phyloP scores from a whole-genome alignment of 2,329 filamentous ascomycete species.

The Pseudovirgaria hyperparasitica region DNA sequence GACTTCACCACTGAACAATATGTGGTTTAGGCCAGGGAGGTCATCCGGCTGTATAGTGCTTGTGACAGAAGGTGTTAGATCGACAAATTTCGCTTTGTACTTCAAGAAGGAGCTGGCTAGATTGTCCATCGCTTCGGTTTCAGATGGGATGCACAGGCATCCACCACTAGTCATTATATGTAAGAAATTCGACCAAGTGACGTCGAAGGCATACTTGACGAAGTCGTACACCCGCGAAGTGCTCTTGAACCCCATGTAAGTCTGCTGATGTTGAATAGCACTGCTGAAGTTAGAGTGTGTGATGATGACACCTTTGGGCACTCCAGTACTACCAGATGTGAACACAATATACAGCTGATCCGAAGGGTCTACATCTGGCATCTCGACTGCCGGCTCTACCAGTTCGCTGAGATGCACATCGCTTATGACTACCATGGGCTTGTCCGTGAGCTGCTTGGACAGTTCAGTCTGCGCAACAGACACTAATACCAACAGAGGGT shows the following conservation, averaged over 20 bases:
- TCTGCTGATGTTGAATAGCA: conserved; percentile 15
- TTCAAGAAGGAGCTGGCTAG: conserved; percentile 29
- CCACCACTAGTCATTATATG: conserved; percentile 38
- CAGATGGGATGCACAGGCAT: conserved; percentile 41
- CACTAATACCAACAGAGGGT: conserved; percentile 15
- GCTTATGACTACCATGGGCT: conserved; percentile 11
- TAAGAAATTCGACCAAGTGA: conserved; percentile 41
- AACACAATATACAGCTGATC: conserved; percentile 48
- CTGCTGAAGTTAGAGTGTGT: conserved; percentile 46
- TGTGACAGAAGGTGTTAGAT: conserved; percentile 19
- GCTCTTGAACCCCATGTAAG: conserved; percentile 30
- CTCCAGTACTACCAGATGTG: conserved; percentile 28
- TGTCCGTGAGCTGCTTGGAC: conserved; percentile 9
- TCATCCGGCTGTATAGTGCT: conserved; percentile 28
- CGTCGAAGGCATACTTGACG: conserved; percentile 41
- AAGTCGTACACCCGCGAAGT: conserved; percentile 44
- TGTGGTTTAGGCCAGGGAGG: conserved; percentile 27
- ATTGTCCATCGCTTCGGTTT: conserved; percentile 41
- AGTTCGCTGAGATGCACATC: conserved; percentile 9
- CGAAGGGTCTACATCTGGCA: conserved; percentile 11
- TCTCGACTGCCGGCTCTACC: conserved; percentile 2
- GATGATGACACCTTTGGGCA: conserved; percentile 49
- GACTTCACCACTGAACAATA: conserved; percentile 32
- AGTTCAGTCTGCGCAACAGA: conserved; percentile 12
- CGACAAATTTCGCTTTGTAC: conserved; percentile 15